A percentile compares a stretch with the other conserved stretches of the same genome.
These are phyloP conservation scores for Allomyces arbusculus DNA, from an alignment of 192 early-diverging fungal species.

Conservation along the genomic window DNA sequence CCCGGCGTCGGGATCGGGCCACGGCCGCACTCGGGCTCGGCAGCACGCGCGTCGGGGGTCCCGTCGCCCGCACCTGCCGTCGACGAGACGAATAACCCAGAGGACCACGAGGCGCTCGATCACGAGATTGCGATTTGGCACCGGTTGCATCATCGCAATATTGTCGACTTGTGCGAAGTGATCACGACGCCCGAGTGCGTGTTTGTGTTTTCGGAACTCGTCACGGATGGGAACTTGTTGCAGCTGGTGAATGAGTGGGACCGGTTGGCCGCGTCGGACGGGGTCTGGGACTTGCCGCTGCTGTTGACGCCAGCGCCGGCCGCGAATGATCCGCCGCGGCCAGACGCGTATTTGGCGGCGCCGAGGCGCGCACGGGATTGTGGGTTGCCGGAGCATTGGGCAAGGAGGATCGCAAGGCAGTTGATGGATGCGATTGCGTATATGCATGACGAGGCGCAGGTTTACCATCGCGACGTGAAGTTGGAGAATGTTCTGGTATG, in stretches of 20 bases:
- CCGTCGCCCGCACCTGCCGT: too few relatives aligned
- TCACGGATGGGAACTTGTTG: background rate
- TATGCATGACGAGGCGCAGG: constrained; percentile 2
- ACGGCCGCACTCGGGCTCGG: background rate
- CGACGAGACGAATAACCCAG: background rate
- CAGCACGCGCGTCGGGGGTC: too few relatives aligned
- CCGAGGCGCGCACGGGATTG: background rate
- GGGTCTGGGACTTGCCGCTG: background rate
- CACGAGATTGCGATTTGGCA: background rate
- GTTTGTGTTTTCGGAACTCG: background rate
- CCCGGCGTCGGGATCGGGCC: background rate
- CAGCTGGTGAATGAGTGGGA: background rate
- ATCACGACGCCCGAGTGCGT: background rate
- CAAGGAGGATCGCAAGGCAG: background rate
- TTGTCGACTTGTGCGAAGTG: background rate
- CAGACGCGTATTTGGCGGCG: background rate
- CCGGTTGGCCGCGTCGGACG: background rate
- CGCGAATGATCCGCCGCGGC: background rate
- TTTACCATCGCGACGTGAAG: constrained; percentile 4
- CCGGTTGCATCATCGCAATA: background rate
- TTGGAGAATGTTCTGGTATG: background rate
- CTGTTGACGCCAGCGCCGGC: background rate
- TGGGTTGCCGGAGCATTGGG: background rate
- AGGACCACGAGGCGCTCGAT: background rate
- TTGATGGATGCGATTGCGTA: constrained; percentile 1